phyloP scores from a whole-genome alignment of 179 eudicot genomes.

The Spinacia oleracea region DNA sequence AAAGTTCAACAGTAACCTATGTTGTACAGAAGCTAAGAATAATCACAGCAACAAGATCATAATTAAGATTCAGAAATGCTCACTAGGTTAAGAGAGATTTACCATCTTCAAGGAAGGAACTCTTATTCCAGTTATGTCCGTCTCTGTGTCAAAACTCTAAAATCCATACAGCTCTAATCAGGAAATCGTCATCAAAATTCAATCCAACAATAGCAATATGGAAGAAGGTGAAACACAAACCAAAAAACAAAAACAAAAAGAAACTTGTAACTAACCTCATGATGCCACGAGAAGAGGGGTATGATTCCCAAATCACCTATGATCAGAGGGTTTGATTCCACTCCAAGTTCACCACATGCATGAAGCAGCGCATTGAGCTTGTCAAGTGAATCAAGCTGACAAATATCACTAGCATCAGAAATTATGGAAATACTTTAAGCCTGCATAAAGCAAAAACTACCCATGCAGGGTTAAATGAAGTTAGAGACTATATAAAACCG shows the following conservation, averaged over 20 bases:
- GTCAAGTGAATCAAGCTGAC: conserved; percentile 55
- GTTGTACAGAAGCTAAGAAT: neutral
- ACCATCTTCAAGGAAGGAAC: conserved; percentile 70
- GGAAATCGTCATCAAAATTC: conserved; percentile 14
- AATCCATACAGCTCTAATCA: conserved; percentile 27
- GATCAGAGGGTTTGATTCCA: conserved; percentile 51
- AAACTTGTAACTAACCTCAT: conserved; percentile 41
- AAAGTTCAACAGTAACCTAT: neutral
- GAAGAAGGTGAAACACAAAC: conserved; percentile 12
- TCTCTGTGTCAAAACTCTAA: conserved; percentile 70
- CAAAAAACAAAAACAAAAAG: neutral
- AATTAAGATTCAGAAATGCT: conserved; percentile 26
- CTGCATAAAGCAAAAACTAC: neutral
- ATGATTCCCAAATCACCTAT: conserved; percentile 60
- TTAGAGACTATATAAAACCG: neutral
- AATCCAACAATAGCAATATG: neutral
- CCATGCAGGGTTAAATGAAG: conserved; percentile 2
- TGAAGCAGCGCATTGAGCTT: conserved; percentile 55
- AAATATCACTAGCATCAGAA: neutral
- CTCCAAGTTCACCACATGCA: conserved; percentile 57
- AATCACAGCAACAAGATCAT: conserved; percentile 7
- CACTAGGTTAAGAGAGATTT: conserved; percentile 43
- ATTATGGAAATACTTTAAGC: neutral
- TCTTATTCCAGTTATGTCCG: conserved; percentile 56
- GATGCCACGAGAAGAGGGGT: conserved; percentile 75